phyloP scores from a whole-genome alignment of 1,139 yeast species.

The Yamadazyma sp. region DNA sequence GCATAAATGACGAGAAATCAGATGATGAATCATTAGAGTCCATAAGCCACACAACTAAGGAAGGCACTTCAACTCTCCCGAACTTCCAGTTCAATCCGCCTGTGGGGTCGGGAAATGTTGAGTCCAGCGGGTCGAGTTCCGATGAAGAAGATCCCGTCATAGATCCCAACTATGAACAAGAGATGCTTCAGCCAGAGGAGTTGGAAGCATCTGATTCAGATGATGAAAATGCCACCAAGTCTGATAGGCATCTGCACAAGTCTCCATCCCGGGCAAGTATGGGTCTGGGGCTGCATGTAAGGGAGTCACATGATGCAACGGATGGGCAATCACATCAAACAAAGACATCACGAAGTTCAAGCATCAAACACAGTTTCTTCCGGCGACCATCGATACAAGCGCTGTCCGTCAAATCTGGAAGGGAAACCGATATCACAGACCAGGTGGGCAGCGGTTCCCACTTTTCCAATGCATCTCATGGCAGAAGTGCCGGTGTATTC shows the following conservation, averaged over 20 bases:
- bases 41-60: not conserved
- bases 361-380: slow-evolving; percentile 10
- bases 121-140: not conserved
- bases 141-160: not conserved
- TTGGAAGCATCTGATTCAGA: slow-evolving; percentile 12
- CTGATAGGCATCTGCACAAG: not conserved
- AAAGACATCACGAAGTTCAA: slow-evolving; percentile 4
- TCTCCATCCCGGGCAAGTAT: too few relatives aligned
- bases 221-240: slow-evolving; percentile 3
- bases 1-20: slow-evolving; percentile 3
- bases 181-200: slow-evolving; percentile 9
- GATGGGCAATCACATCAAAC: slow-evolving; percentile 8
- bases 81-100: slow-evolving; percentile 10
- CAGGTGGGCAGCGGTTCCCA: slow-evolving; percentile 15
- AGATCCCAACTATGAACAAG: slow-evolving; percentile 1
- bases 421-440: slow-evolving; percentile 24
- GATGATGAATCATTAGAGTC: slow-evolving; percentile 3
- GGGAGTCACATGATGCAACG: too few relatives aligned
- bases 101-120: not conserved
- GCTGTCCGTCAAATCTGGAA: slow-evolving; percentile 1
- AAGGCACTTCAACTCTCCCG: slow-evolving; percentile 1
- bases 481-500: slow-evolving; percentile 20
- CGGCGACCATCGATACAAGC: slow-evolving; percentile 6
- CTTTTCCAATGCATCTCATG: slow-evolving; percentile 5
- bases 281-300: too few relatives aligned